Base-by-base conservation (phyloP, 2,329 filamentous ascomycete species). In the Zopfia rhizophila region DNA sequence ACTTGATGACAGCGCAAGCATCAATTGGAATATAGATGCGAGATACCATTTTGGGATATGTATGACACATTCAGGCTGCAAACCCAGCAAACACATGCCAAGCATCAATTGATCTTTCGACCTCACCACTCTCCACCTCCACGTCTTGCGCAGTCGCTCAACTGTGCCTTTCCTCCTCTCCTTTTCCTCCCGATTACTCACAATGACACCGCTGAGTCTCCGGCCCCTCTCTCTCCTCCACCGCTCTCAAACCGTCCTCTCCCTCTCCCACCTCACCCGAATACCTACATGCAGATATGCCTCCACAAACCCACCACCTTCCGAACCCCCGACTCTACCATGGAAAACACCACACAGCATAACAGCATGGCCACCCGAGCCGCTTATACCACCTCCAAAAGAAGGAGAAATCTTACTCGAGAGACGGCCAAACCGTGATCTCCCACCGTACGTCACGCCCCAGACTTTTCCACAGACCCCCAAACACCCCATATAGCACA, bases 81-180 rank as follows among this genome's bases (percentile, higher is more conserved):
- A n/a, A n/a, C n/a, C n/a, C 18, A 17, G 43, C 43, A 41, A 37
- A 38, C 30, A 51, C 39, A n/a, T 29, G 45, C 45, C 31, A 44
- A 48, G 45, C 48, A 51, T 55, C 48, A 38, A 51, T 45, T 61
- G 50, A 57, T 59, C 36, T 29, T 38, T 18, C 22, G 19, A 10
- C 36, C 10, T 28, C 36, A 7, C 36, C 36, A 27, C 24, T 27
- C 24, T 67, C 74, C 45, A 68, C 72, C 45, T 68, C 66, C 36
- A 83, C 84, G 67, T 79, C 80, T 58, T 92, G 89, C 88, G 69
- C 80, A n/a, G n/a, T n/a, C 18, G 22, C 35, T 5, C 19, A 13
- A 38, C 27, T 27, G 35, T 16, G 24, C 24, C 25, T 18, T 13
- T 10, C 4, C 11, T 25, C 28, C 25, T 17, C 29, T 31, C 21